phyloP scores from a whole-genome alignment of 2,329 filamentous ascomycete genomes.

The Ophiobolus disseminans region DNA sequence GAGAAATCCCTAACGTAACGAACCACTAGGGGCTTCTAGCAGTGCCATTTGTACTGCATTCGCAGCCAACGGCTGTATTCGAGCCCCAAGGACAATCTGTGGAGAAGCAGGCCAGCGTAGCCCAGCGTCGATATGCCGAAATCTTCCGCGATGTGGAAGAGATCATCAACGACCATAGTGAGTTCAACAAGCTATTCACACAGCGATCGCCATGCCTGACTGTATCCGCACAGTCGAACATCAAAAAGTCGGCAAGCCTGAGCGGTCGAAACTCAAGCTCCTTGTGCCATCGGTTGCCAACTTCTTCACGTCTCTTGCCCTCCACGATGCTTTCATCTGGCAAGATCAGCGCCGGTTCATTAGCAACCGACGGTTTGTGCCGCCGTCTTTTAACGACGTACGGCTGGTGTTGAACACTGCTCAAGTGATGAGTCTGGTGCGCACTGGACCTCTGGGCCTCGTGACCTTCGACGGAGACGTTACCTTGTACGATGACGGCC shows the following conservation, averaged over 20 bases:
- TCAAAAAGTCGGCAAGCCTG: constrained; percentile 67
- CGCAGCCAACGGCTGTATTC: constrained; percentile 88
- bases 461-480: constrained; percentile 98
- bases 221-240: constrained; percentile 65
- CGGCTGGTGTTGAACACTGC: constrained; percentile 92
- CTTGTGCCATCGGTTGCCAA: constrained; percentile 90
- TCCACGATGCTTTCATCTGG: constrained; percentile 89
- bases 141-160: constrained; percentile 93
- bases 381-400: constrained; percentile 96
- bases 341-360: constrained; percentile 88
- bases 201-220: background rate
- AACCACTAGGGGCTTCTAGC: constrained; percentile 75
- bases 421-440: constrained; percentile 89
- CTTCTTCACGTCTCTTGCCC: constrained; percentile 87
- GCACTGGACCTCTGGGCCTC: constrained; percentile 74
- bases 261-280: constrained; percentile 88
- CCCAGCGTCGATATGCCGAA: constrained; percentile 88
- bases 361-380: constrained; percentile 88
- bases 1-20: too few relatives aligned
- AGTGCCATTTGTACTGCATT: constrained; percentile 95
- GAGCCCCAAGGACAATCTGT: constrained; percentile 71
- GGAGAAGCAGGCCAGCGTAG: constrained; percentile 76
- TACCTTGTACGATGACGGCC: constrained; percentile 85
- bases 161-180: constrained; percentile 91
- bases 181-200: constrained; percentile 22